Evolutionary conservation across 31 red algal genomes (phyloP), one percentile per base, ranked within the genome.

Genomic region (Bonnemaisonia californica): DNA sequence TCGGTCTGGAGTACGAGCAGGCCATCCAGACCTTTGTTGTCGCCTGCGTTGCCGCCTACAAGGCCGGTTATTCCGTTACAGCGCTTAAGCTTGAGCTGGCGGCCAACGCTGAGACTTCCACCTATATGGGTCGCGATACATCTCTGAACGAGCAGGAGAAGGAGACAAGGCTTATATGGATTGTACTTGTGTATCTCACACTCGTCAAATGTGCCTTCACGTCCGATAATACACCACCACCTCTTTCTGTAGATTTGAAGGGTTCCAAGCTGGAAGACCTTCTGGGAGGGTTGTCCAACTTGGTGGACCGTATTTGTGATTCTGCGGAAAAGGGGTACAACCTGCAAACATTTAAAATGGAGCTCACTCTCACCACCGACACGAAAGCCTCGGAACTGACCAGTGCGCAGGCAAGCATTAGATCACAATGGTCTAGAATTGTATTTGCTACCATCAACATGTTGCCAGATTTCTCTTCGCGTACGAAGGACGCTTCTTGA

Each of bases 11-110:
- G 67, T 92, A 92, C 76, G 80, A 79, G 11, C 2, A 57, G 21
- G 89, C 89, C 34, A 84, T 92, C 30, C 71, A 67, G 31, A 63
- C 72, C 9, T 92, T 92, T 58, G 81, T 92, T 35, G 54, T 93
- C 22, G 77, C 76, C 33, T 61, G 63, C 26, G 71, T 80, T 38
- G 68, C 90, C 22, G 76, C 77, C 0, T 86, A 81, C 69, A 86
- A 85, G 42, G 69, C 82, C 7, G 81, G 77, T 22, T 93, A 82
- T 54, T 80, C 69, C 37, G 39, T 79, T 19, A 85, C 82, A 68
- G 67, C 82, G 1, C 51, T 93, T 32, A 70, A 71, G 24, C 68
- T 90, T 13, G 87, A 90, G 71, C 71, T 90, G 13, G 42, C 69
- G 32, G 45, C 73, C 7, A 81, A 90, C 54, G 87, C 80, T 41